Conservation (phyloP, 164 flowering plant species). For the Vitis labrusca region DNA sequence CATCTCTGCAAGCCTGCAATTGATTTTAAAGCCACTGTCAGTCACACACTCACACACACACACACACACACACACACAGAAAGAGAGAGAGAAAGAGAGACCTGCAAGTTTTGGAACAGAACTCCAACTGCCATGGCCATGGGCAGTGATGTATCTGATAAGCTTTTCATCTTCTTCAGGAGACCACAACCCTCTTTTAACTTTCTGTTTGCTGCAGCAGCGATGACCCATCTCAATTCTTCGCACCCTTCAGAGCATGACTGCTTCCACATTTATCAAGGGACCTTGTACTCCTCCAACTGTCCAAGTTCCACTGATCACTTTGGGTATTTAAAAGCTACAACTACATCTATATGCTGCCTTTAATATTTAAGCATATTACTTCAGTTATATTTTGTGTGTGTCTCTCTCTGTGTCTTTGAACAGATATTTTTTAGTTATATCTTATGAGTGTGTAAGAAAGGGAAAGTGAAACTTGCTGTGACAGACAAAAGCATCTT, state of each 20-base stretch:
- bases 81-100: neutral
- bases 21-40: neutral
- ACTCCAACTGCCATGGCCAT: constrained; percentile 47
- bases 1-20: constrained; percentile 38
- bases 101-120: constrained; percentile 48
- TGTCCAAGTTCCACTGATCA: too few species aligned
- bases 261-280: too few species aligned
- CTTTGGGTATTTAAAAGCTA: too few species aligned
- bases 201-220: constrained; percentile 46
- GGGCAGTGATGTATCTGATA: constrained; percentile 25
- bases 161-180: constrained; percentile 50
- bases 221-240: constrained; percentile 23
- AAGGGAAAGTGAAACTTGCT: too few species aligned
- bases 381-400: too few species aligned
- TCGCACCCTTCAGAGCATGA: neutral
- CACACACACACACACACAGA: neutral
- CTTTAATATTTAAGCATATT: too few species aligned
- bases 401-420: too few species aligned
- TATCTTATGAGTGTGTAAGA: too few species aligned
- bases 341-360: too few species aligned
- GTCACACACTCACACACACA: neutral
- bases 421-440: too few species aligned
- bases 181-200: constrained; percentile 43
- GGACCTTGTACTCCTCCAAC: too few species aligned
- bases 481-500: too few species aligned